Conservation (phyloP, 495 filamentous ascomycete genomes). For the Aspergillus cavernicola region DNA sequence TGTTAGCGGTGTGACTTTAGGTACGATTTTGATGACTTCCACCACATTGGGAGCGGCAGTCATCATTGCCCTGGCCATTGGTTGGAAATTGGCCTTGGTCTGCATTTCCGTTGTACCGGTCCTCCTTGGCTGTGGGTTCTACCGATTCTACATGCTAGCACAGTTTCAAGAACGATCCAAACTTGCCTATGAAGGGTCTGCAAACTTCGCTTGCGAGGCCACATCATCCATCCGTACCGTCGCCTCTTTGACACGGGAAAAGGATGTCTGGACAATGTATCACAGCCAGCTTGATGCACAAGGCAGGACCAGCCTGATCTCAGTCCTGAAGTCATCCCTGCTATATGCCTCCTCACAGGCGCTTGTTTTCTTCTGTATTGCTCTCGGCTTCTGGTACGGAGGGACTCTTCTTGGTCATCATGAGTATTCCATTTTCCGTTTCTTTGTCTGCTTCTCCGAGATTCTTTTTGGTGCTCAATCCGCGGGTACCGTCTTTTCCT, state of each 20-base stretch:
- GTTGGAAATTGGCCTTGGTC: conserved; percentile 89
- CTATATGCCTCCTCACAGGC: conserved; percentile 80
- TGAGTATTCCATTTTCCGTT: conserved; percentile 72
- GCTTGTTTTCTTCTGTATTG: conserved; percentile 75
- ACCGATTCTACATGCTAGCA: conserved; percentile 79
- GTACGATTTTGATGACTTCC: conserved; percentile 69
- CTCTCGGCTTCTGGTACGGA: conserved; percentile 94
- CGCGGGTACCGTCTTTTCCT: conserved; percentile 83
- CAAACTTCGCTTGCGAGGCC: conserved; percentile 85
- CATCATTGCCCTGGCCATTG: conserved; percentile 62
- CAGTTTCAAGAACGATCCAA: conserved; percentile 69
- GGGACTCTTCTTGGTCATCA: conserved; percentile 67
- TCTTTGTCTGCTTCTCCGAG: conserved; percentile 79
- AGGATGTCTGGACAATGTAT: conserved; percentile 73
- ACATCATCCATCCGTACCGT: conserved; percentile 90
- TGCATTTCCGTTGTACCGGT: conserved; percentile 75
- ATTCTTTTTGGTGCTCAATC: conserved; percentile 82
- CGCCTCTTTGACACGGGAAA: conserved; percentile 80
- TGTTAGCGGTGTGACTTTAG: conserved; percentile 75
- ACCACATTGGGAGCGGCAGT: conserved; percentile 72
- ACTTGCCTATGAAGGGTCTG: conserved; percentile 67
- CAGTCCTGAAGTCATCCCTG: conserved; percentile 61
- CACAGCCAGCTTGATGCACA: conserved; percentile 63
- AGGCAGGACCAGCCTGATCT: conserved; percentile 56
- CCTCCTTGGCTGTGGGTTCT: conserved; percentile 75